phyloP scores from a whole-genome alignment of 257 asterid species.

The Linderniella brevidens region DNA sequence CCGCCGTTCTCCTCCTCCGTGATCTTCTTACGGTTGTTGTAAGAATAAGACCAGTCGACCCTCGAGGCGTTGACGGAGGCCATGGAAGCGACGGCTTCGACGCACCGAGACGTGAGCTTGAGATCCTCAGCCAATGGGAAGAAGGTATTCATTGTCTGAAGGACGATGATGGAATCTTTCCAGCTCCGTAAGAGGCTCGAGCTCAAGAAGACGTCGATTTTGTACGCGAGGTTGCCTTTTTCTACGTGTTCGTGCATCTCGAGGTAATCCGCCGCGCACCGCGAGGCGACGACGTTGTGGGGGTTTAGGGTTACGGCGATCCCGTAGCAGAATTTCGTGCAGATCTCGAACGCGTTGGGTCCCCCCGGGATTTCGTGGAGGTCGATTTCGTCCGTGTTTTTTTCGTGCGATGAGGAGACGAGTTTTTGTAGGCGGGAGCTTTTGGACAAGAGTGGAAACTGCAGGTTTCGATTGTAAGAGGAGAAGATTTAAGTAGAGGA shows the following conservation, averaged over 20 bases:
- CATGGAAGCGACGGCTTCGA: constrained; percentile 74
- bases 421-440: constrained; percentile 60
- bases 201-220: constrained; percentile 73
- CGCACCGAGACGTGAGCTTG: constrained; percentile 53
- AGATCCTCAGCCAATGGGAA: constrained; percentile 69
- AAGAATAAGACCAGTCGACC: constrained; percentile 79
- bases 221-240: constrained; percentile 57
- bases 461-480: too few species aligned
- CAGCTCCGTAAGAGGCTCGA: constrained; percentile 69
- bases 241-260: constrained; percentile 79
- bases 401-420: constrained; percentile 25
- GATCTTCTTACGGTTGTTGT: constrained; percentile 41
- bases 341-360: constrained; percentile 70
- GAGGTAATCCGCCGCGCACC: constrained; percentile 85
- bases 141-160: constrained; percentile 63
- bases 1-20: constrained; percentile 25
- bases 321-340: constrained; percentile 91
- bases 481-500: too few species aligned
- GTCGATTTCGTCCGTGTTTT: constrained; percentile 30
- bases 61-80: constrained; percentile 65
- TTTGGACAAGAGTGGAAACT: constrained; percentile 90
- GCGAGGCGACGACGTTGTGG: constrained; percentile 69
- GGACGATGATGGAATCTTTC: constrained; percentile 86
- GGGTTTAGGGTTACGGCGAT: constrained; percentile 72
- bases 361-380: constrained; percentile 79